Evolutionary conservation across 495 filamentous ascomycete genomes (phyloP).

Genomic region (Rusavskia elegans): DNA sequence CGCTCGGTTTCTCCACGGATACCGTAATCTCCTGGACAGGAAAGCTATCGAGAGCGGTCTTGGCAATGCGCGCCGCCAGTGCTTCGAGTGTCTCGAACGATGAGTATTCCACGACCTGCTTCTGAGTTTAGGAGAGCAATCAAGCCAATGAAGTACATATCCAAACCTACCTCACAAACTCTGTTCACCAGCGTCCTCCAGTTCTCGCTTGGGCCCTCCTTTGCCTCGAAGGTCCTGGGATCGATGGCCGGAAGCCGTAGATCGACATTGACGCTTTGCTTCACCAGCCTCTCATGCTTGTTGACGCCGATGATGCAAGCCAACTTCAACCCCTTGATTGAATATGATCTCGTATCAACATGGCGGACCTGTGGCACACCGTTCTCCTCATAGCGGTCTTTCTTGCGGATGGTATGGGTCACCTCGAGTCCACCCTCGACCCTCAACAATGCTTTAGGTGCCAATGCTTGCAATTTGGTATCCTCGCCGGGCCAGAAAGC

Average conservation of each 20-base stretch:
- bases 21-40: constrained; percentile 36
- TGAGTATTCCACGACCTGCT: constrained; percentile 35
- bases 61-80: constrained; percentile 35
- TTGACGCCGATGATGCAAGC: constrained; percentile 39
- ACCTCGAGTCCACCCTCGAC: constrained; percentile 9
- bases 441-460: constrained; percentile 9
- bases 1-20: constrained; percentile 39
- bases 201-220: neutral
- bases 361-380: neutral
- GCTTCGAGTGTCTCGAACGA: constrained; percentile 41
- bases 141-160: neutral
- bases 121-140: too few relatives aligned
- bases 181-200: constrained; percentile 6
- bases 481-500: constrained; percentile 7
- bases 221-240: neutral
- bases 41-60: constrained; percentile 34
- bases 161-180: constrained; percentile 3
- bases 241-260: constrained; percentile 2
- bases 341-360: neutral
- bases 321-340: constrained; percentile 4
- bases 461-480: constrained; percentile 2
- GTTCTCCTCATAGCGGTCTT: neutral
- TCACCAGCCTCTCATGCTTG: constrained; percentile 39
- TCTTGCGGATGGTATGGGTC: neutral
- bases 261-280: constrained; percentile 36